phyloP scores from a whole-genome alignment of 2,329 filamentous ascomycete species.

The Volutella citrinella region DNA sequence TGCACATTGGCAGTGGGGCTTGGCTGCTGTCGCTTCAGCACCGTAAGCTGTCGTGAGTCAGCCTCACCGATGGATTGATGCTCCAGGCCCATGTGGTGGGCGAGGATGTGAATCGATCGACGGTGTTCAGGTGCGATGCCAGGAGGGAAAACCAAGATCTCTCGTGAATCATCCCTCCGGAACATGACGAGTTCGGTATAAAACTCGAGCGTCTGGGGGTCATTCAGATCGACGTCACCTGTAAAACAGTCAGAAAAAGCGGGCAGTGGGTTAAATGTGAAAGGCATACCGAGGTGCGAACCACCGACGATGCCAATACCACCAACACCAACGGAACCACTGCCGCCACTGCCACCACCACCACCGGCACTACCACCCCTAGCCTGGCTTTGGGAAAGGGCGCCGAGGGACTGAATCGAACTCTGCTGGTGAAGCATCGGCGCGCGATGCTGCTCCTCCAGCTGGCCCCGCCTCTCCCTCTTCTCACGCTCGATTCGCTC shows the following conservation, averaged over 20 bases:
- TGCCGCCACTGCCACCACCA: no score
- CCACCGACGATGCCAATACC: no score
- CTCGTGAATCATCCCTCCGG: slow-evolving; percentile 73
- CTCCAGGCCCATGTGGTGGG: slow-evolving; percentile 89
- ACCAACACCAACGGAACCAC: no score
- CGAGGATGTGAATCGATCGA: slow-evolving; percentile 87
- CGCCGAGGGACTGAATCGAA: slow-evolving; percentile 77
- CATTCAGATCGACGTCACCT: slow-evolving; percentile 85
- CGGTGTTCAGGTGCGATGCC: slow-evolving; percentile 80
- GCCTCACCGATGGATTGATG: slow-evolving; percentile 88
- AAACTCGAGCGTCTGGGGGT: slow-evolving; percentile 79
- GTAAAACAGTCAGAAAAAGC: no score
- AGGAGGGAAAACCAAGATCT: slow-evolving; percentile 80
- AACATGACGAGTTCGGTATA: slow-evolving; percentile 91
- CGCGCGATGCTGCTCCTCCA: slow-evolving; percentile 92
- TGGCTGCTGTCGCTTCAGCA: slow-evolving; percentile 66
- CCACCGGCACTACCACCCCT: no score
- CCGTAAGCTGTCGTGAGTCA: slow-evolving; percentile 85
- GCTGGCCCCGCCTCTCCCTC: slow-evolving; percentile 88
- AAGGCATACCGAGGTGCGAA: slow-evolving; percentile 42
- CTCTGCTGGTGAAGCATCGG: slow-evolving; percentile 77
- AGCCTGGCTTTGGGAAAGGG: slow-evolving; percentile 60
- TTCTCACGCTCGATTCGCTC: slow-evolving; percentile 97
- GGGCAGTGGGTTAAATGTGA: slow-evolving; percentile 22
- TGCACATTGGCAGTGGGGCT: slow-evolving; percentile 54